Evolutionary conservation across 805 yeast species (phyloP).

Genomic region (Hyphopichia homilentoma): DNA sequence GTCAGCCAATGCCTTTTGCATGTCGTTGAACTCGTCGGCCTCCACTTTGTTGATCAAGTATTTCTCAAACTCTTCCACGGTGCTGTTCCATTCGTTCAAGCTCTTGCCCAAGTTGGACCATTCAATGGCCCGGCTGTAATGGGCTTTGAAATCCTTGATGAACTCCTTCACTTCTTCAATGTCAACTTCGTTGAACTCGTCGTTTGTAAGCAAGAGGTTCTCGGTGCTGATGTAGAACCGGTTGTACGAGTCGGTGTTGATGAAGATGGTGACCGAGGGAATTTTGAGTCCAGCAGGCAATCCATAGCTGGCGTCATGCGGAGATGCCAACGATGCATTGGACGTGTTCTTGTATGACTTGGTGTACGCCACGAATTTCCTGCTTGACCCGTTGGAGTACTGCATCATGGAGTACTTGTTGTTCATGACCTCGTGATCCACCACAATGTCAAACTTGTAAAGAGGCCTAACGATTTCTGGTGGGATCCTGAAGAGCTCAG

Average conservation of each 20-base stretch:
- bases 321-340: background rate
- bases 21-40: conserved; percentile 19
- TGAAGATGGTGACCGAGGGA: conserved; percentile 28
- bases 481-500: conserved; percentile 35
- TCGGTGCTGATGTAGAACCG: conserved; percentile 29
- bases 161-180: conserved; percentile 5
- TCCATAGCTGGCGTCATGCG: conserved; percentile 3
- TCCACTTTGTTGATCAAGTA: conserved; percentile 32
- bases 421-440: conserved; percentile 40
- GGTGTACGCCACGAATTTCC: background rate
- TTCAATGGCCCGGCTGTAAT: conserved; percentile 9
- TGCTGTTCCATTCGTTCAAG: conserved; percentile 48
- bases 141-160: conserved; percentile 2
- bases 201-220: conserved; percentile 12
- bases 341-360: conserved; percentile 7
- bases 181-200: conserved; percentile 2
- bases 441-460: conserved; percentile 43
- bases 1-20: background rate
- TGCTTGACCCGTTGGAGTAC: background rate
- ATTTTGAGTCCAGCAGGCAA: conserved; percentile 22
- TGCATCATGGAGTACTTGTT: conserved; percentile 22
- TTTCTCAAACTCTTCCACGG: conserved; percentile 44
- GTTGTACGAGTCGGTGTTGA: conserved; percentile 24
- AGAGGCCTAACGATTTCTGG: conserved; percentile 46
- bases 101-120: conserved; percentile 41